These are phyloP conservation scores for Dactylonectria macrodidyma DNA, from an alignment of 2,329 filamentous ascomycete species.

Conservation along the genomic window DNA sequence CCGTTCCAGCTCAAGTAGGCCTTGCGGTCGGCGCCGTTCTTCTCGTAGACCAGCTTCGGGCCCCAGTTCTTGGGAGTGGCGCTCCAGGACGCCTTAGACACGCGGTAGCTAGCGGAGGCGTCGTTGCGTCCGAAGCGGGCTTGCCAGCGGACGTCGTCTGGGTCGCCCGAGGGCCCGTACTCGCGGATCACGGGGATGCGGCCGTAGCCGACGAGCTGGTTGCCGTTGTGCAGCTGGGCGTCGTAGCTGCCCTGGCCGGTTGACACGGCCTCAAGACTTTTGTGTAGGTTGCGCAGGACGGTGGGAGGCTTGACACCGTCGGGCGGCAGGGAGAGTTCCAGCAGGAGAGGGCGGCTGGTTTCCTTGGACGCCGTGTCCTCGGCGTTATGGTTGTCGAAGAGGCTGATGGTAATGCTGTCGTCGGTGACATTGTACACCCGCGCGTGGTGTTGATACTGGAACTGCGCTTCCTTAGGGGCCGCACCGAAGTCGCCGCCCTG, in stretches of 20 bases:
- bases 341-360: conserved; percentile 28
- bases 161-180: conserved; percentile 38
- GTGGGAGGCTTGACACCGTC: conserved; percentile 21
- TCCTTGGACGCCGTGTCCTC: conserved; percentile 24
- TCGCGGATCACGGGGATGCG: conserved; percentile 44
- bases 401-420: conserved; percentile 45
- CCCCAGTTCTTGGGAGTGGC: conserved; percentile 41
- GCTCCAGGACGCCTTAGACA: conserved; percentile 44
- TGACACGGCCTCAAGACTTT: background rate
- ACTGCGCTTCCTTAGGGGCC: conserved; percentile 46
- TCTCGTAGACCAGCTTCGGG: conserved; percentile 35
- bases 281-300: conserved; percentile 20
- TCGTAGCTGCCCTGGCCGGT: conserved; percentile 41
- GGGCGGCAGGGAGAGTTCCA: conserved; percentile 39
- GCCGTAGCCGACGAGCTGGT: conserved; percentile 44
- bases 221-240: conserved; percentile 36
- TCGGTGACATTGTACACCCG: conserved; percentile 44
- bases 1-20: conserved; percentile 49
- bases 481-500: conserved; percentile 43
- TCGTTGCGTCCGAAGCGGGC: conserved; percentile 42
- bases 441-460: conserved; percentile 56
- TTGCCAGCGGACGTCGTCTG: conserved; percentile 45
- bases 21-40: background rate
- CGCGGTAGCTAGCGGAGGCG: conserved; percentile 41
- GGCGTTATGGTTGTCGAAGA: conserved; percentile 55